Conservation (phyloP, 2,329 filamentous ascomycete genomes). For the Fusarium illudens region DNA sequence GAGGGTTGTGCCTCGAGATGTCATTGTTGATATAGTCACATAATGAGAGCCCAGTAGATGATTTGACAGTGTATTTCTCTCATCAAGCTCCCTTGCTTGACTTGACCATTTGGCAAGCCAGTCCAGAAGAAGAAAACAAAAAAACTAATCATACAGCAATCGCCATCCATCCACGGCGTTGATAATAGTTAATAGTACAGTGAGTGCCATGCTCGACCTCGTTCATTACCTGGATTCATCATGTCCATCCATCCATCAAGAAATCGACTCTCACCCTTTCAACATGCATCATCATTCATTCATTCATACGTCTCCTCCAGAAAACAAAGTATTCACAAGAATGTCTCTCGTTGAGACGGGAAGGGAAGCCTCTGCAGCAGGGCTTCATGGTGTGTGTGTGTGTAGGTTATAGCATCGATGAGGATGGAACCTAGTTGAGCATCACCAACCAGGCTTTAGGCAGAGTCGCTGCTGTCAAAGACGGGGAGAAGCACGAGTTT, state of each 20-base stretch:
- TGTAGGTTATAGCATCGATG: background rate
- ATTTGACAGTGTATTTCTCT: background rate
- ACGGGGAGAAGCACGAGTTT: background rate
- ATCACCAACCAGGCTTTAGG: background rate
- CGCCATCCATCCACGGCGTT: constrained; percentile 5
- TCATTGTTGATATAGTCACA: background rate
- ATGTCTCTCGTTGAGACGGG: background rate
- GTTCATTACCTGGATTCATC: background rate
- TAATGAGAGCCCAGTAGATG: too few relatives aligned
- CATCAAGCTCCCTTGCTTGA: constrained; percentile 1
- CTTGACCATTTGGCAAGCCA: constrained; percentile 7
- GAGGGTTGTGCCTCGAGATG: background rate
- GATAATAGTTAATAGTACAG: constrained; percentile 8
- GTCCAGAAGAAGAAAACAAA: background rate
- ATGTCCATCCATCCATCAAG: too few relatives aligned
- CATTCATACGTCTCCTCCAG: constrained; percentile 12
- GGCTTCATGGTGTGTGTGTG: background rate
- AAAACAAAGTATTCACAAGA: background rate
- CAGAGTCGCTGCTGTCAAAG: background rate
- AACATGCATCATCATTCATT: background rate
- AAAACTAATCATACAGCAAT: constrained; percentile 19
- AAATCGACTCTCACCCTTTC: too few relatives aligned
- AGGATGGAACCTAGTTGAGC: background rate
- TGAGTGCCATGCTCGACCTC: background rate
- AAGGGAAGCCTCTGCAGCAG: background rate